Evolutionary conservation across 2,329 filamentous ascomycete genomes (phyloP), one percentile per base, ranked within the genome.

Genomic region (Zelopaecilomyces penicillatus): DNA sequence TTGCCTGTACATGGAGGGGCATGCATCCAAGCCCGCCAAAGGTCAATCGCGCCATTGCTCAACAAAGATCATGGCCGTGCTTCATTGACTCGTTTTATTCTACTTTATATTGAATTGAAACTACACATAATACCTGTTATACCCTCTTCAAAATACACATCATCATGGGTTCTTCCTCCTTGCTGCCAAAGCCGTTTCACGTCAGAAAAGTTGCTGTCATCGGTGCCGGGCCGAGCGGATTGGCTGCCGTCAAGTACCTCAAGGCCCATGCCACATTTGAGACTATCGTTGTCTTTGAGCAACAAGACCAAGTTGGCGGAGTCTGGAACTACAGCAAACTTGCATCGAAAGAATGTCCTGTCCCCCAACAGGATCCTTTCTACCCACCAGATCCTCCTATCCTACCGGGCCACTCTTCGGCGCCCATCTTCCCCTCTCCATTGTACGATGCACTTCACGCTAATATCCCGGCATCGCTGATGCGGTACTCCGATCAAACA

Each of bases 361-460:
- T 91, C 33, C 88, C 89, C 6, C 84, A 89, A 58, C 79, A 79
- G n/a, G 75, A 77, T 54, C 75, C 80, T 28, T 76, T 76, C 55
- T 73, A 74, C 37, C 73, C 77, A 27, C 70, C 76, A 1, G 84
- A 90, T 50, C 70, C 75, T 45, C 84, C 86, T 5, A 63, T 81
- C 46, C 78, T 72, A 68, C 58, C 62, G 12, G 56, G 58, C 39
- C 50, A 47, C 11, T 52, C 56, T 5, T 53, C 53, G 33, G 58
- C 75, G 1, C 76, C 83, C 5, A 63, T 80, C 3, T 95, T 91
- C 57, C 72, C 87, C n/a, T 87, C 85, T 12, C 85, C 90, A 3
- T 78, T 95, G 65, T 96, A 96, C 62, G 80, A 88, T 39, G 68
- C 75, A 27, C 69, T 96, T 11, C 83, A 95, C 57, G 89, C 90